Percentiles rank a stretch among this genome's conserved stretches.
phyloP scores from a whole-genome alignment of 2,329 filamentous ascomycete species.

The Cryphonectria japonica region DNA sequence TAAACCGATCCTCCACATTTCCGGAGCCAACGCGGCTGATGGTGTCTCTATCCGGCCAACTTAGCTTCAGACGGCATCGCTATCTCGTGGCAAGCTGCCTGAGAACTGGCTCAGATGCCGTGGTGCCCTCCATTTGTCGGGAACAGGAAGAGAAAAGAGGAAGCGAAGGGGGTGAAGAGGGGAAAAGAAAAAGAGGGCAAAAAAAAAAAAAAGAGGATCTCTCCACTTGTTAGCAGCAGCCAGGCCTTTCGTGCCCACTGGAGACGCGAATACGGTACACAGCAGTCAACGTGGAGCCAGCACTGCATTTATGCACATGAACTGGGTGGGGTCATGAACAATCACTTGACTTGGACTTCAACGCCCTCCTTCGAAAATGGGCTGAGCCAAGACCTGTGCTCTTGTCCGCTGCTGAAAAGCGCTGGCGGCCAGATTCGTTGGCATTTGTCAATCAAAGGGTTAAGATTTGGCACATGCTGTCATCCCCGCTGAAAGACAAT shows the following conservation, averaged over 20 bases:
- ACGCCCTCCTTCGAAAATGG: neutral
- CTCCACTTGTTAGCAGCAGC: slow-evolving; percentile 4
- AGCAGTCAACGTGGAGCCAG: neutral
- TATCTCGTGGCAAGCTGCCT: slow-evolving; percentile 4
- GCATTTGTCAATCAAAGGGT: neutral
- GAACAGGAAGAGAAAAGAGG: no score
- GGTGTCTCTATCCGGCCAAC: neutral
- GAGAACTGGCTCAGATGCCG: slow-evolving; percentile 1
- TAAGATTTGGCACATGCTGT: neutral
- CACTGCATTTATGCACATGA: neutral
- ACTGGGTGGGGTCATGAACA: neutral
- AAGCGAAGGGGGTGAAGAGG: no score
- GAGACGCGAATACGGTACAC: neutral
- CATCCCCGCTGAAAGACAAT: neutral
- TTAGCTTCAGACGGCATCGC: neutral
- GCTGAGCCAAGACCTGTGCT: neutral
- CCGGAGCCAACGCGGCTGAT: neutral
- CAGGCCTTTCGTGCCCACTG: neutral
- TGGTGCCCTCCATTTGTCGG: neutral
- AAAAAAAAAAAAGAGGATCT: neutral
- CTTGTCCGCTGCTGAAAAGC: neutral
- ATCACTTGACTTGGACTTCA: neutral
- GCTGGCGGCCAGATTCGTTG: neutral
- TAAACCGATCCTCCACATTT: neutral
- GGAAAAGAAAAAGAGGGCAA: no score